These are phyloP conservation scores for Suhomyces vadensis DNA, from an alignment of 805 yeast species.

Conservation along the genomic window DNA sequence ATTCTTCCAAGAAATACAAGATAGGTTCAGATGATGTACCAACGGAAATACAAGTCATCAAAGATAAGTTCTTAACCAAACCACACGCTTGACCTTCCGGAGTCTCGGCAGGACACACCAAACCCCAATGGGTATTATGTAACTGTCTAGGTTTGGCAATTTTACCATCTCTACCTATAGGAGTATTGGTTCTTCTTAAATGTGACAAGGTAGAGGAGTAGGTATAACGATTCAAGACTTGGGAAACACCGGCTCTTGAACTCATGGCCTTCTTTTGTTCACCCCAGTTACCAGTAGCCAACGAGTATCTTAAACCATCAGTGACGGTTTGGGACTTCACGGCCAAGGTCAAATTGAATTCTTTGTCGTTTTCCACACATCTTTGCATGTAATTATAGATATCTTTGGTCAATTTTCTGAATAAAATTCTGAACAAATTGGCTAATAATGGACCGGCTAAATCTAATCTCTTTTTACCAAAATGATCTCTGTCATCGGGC, in stretches of 20 bases:
- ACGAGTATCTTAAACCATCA: slow-evolving; percentile 93
- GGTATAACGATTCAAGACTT: slow-evolving; percentile 95
- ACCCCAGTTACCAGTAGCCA: slow-evolving; percentile 99
- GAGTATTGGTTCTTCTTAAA: slow-evolving; percentile 98
- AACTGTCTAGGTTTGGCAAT: slow-evolving; percentile 98
- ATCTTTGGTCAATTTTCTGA: slow-evolving; percentile 93
- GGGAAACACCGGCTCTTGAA: slow-evolving; percentile 98
- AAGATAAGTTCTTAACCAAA: slow-evolving; percentile 89
- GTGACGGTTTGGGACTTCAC: slow-evolving; percentile 97
- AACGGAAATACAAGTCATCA: slow-evolving; percentile 97
- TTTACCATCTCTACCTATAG: slow-evolving; percentile 99
- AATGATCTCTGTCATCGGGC: slow-evolving; percentile 99
- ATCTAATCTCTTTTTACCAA: slow-evolving; percentile 97
- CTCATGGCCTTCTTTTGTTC: slow-evolving; percentile 99
- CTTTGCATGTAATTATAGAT: slow-evolving; percentile 98
- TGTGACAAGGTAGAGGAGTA: slow-evolving; percentile 98
- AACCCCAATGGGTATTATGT: slow-evolving; percentile 99
- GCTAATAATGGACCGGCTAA: slow-evolving; percentile 98
- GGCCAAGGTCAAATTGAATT: slow-evolving; percentile 93
- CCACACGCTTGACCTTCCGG: slow-evolving; percentile 99
- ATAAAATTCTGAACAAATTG: slow-evolving; percentile 88
- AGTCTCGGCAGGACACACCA: slow-evolving; percentile 99
- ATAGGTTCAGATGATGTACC: slow-evolving; percentile 98
- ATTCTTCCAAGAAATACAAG: slow-evolving; percentile 88
- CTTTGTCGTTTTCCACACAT: slow-evolving; percentile 97